phyloP scores from a whole-genome alignment of 805 yeast genomes.

The Metschnikowia lochheadii region DNA sequence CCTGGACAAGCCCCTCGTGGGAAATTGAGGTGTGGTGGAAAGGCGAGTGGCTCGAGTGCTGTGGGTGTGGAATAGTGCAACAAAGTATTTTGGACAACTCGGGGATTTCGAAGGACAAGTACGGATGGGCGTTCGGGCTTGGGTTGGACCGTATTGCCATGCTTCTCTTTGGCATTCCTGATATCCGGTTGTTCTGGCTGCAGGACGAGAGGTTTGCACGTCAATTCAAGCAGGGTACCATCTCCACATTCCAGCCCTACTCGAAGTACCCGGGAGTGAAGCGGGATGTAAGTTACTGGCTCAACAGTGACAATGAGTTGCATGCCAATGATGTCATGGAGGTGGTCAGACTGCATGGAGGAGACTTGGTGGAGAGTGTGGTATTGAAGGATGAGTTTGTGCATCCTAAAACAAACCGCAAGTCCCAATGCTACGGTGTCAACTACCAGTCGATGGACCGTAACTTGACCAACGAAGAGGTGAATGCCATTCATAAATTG shows the following conservation, averaged over 20 bases:
- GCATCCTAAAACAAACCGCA: conserved; percentile 76
- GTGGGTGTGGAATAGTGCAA: conserved; percentile 91
- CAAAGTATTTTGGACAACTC: conserved; percentile 73
- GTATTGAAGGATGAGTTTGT: conserved; percentile 72
- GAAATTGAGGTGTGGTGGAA: conserved; percentile 99
- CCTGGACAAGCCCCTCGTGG: conserved; percentile 99
- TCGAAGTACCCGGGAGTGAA: conserved; percentile 85
- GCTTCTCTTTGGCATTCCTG: conserved; percentile 93
- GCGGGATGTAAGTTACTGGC: conserved; percentile 92
- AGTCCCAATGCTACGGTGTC: conserved; percentile 82
- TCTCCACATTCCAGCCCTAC: conserved; percentile 77
- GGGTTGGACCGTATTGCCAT: conserved; percentile 95
- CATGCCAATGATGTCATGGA: conserved; percentile 96
- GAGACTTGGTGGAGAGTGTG: conserved; percentile 87
- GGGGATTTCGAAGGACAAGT: conserved; percentile 52
- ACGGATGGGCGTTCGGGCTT: conserved; percentile 98
- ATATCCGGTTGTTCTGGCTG: conserved; percentile 91
- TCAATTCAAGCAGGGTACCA: conserved; percentile 66
- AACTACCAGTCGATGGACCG: conserved; percentile 96
- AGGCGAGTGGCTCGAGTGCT: conserved; percentile 95
- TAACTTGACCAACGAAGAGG: conserved; percentile 78
- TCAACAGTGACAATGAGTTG: conserved; percentile 45
- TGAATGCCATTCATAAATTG: conserved; percentile 65
- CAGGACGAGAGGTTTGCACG: conserved; percentile 66
- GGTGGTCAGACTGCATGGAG: conserved; percentile 76